phyloP scores from a whole-genome alignment of 169 alveolate species.

The Perkinsus marinus region DNA sequence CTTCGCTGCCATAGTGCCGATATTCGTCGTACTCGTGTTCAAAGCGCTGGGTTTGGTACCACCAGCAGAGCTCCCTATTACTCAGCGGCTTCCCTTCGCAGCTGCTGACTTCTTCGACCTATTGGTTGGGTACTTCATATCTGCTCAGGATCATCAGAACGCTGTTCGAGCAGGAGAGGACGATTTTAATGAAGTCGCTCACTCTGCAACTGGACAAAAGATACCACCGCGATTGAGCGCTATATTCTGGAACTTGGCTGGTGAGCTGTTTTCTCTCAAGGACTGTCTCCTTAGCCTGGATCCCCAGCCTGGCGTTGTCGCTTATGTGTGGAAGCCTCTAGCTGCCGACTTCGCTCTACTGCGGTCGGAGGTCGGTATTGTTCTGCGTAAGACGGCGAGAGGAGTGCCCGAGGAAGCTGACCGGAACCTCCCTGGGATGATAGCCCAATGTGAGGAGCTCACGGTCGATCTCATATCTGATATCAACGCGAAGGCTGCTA shows the following conservation, averaged over 20 bases:
- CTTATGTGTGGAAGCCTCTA: neutral
- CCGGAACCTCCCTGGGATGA: neutral
- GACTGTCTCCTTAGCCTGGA: neutral
- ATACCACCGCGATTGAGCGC: neutral
- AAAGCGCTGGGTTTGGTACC: neutral
- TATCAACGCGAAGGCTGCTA: neutral
- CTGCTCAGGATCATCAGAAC: neutral
- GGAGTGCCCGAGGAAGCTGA: neutral
- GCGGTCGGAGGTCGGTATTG: neutral
- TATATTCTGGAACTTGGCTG: neutral
- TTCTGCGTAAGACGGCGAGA: neutral
- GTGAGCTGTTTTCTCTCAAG: neutral
- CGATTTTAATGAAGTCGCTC: neutral
- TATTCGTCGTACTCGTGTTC: neutral
- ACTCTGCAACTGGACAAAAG: neutral
- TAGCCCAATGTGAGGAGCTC: neutral
- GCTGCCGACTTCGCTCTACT: neutral
- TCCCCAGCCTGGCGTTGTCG: neutral
- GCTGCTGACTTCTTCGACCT: neutral
- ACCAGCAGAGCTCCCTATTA: neutral
- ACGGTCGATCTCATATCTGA: neutral
- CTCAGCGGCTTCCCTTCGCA: neutral
- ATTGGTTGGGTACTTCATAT: neutral
- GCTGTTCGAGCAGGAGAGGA: neutral
- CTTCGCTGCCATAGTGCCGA: neutral